Evolutionary conservation across 75 land plant species (phyloP), one percentile per base, ranked within the genome.

Genomic region (Pinus tabuliformis): DNA sequence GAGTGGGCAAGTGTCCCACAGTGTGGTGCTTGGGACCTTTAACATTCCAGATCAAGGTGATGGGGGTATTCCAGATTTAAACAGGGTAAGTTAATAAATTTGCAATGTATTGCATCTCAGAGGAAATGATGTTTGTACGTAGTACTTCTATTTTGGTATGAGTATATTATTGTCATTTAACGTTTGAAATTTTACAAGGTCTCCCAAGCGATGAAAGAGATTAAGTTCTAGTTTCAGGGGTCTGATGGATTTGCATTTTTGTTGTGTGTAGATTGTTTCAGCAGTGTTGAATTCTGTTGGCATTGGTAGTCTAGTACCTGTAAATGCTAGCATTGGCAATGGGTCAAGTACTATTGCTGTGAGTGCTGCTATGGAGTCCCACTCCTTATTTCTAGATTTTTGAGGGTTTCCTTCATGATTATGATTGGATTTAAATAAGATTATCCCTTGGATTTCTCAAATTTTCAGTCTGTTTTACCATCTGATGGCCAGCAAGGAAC

Each of bases 251-350:
- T 18, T 56, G 13, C 26, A 58, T 68, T 72, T 26, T 56, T 33
- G 42, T 80, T n/a, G 11, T 21, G 24, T 63, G 58, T 85, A 93
- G 95, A 78, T 91, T 75, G 80, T 93, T 56, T 87, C 94, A 13
- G 85, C 94, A 73, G 83, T 93, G 68, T 81, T 93, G 9, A 79
- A 81, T 66, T 85, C 94, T 22, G 71, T 93, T 22, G 94, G 96
- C 37, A 56, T 82, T 71, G 57, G 75, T 45, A 73, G 68, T 66
- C 33, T 66, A 13, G 82, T 82, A 56, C 65, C 75, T 61, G 68
- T 78, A 20, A 62, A 57, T 86, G 79, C 79, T 60, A 83, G 84
- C 73, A 45, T 65, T 15, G 84, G 83, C 20, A 77, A 76, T 72
- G 49, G 45, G 20, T 33, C 70, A 56, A 77, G 37, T 56, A 17